Base-by-base conservation (phyloP, 345 rosid species). In the Eutrema japonicum region DNA sequence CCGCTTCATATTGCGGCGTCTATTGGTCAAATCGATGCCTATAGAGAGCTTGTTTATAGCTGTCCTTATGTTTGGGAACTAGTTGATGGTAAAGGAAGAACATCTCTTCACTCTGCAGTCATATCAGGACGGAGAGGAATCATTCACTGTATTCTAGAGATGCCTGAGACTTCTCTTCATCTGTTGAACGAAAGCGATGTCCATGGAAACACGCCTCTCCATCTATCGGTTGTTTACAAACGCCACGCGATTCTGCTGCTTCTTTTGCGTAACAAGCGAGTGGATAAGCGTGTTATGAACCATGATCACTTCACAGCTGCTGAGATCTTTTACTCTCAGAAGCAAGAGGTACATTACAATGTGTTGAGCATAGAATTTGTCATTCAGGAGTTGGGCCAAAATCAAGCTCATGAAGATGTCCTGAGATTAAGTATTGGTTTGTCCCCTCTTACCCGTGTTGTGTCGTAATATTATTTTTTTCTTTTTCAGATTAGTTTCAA, bases 141-240 rank as follows among this genome's bases (percentile, higher is more conserved):
- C 10, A 68, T 85, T n/a, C 35, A 56, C 10, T 64, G 36, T 9
- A 59, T 80, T 35, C 46, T 82, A 26, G 10, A 40, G 8, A 56
- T 18, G 43, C 73, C 52, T 36, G 48, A 47, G 38, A 40, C 70
- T 42, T 22, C 38, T 2, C 68, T 14, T 11, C 55, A 60, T 46
- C 71, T 82, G 4, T 47, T 79, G 68, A 85, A 80, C 30, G 54
- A 58, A 45, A 60, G 68, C 3, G 83, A 84, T 66, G 35, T 9
- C 43, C 73, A 73, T 8, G 85, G 87, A 65, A 80, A 84, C 76
- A 80, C 84, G 3, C 78, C 84, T 55, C 62, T 78, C 59, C 85
- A 84, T 74, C 58, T 75, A 32, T 83, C 85, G 2, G 83, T 82
- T 8, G 41, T 64, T 26, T 29, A 78, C 70, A 64, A 69, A 30